Evolutionary conservation across 1,284 basidiomycete genomes (phyloP), one percentile per base, ranked within the genome.

Genomic region (Nidula niveotomentosa): DNA sequence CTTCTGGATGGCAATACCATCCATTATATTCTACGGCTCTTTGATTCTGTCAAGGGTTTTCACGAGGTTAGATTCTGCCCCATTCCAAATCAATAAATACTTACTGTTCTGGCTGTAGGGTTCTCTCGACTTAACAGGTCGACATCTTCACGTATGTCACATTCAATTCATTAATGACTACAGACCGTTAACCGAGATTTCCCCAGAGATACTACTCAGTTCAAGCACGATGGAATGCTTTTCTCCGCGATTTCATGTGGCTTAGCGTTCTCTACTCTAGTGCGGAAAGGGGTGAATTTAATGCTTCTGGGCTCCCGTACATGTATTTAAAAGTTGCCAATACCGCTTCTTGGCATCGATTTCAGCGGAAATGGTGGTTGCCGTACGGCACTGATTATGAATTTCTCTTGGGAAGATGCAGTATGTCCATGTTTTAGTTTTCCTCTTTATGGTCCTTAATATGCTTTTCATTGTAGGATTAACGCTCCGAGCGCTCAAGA

Each of bases 151-250:
- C 49, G 62, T 59, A 10, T 13, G 49, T 57, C 41, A 34, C 46
- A 47, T 13, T 33, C 51, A 3, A 53, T 12, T 30, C 8, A 23
- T 12, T 50, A 5, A 36, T 15, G 2, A 5, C 23, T 23, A 23
- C 23, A 23, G 23, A 2, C 23, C 23, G 23, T 23, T 23, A 23
- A 23, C 23, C 23, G 3, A 23, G 23, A 23, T 23, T 10, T 47
- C 13, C 33, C 9, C 36, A 63, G 62, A 57, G 62, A 53, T 63
- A 63, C 41, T 63, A 60, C 44, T 23, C 39, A 17, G 47, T 63
- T 17, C 60, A 63, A 52, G 56, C 54, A 39, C 62, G 57, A 46
- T 63, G 62, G 62, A 62, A 59, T 48, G 53, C 52, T 35, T 63
- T 58, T 47, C 56, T 63, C 4, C 58, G 49, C 37, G 56, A 55